Conservation (phyloP, 495 filamentous ascomycete genomes). For the Trichoderma orchidacearum region DNA sequence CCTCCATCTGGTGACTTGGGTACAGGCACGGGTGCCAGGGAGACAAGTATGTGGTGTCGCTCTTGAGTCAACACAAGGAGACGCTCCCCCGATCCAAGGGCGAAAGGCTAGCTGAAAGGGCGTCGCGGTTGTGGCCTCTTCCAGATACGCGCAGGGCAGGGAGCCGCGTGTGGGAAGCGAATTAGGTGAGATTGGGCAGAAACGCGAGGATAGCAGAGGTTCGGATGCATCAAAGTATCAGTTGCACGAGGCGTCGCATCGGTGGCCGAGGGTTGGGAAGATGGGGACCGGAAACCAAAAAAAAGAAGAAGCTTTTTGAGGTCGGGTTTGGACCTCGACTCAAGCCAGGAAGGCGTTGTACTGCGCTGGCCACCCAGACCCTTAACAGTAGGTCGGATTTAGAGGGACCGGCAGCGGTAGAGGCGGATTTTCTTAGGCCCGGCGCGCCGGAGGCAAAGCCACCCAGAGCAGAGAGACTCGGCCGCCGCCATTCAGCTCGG, state of each 20-base stretch:
- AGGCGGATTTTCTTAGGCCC: background rate
- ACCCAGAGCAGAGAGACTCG: background rate
- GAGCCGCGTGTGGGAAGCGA: conserved; percentile 5
- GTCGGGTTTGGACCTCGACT: conserved; percentile 2
- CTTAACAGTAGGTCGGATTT: background rate
- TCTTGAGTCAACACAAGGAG: background rate
- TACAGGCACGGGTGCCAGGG: conserved; percentile 4
- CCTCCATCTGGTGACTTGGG: conserved; percentile 19
- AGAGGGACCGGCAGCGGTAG: background rate
- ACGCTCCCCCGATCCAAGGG: background rate
- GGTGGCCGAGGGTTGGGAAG: conserved; percentile 7
- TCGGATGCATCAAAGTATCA: background rate
- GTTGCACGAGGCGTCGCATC: background rate
- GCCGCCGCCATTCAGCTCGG: background rate
- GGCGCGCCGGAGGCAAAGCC: background rate
- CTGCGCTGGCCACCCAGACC: background rate
- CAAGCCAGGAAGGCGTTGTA: background rate
- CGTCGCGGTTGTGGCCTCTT: conserved; percentile 1
- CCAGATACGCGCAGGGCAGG: conserved; percentile 1
- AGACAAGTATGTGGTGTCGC: conserved; percentile 2
- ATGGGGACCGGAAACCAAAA: conserved; percentile 4
- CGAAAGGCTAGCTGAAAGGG: background rate
- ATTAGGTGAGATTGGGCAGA: conserved; percentile 1
- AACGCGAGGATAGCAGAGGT: background rate
- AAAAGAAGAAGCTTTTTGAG: conserved; percentile 4